Evolutionary conservation across 768 basidiomycete species (phyloP).

Genomic region (Trametes meyenii): DNA sequence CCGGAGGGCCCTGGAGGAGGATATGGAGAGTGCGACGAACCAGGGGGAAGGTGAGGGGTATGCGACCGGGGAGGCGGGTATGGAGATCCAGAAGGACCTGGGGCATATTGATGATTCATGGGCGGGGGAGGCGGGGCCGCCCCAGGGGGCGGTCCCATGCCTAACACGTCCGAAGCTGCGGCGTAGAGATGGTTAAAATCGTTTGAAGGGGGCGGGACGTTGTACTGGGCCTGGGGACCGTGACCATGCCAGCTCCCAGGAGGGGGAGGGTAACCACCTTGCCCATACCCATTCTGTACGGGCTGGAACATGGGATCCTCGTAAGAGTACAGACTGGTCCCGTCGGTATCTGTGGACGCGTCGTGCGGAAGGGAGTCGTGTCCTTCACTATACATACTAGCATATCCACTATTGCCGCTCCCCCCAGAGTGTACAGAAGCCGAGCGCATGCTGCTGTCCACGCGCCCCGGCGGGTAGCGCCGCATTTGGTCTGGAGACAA

Average conservation of each 20-base stretch:
- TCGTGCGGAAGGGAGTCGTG: slow-evolving; percentile 27
- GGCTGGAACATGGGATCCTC: slow-evolving; percentile 36
- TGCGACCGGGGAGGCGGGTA: slow-evolving; percentile 19
- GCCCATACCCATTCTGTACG: slow-evolving; percentile 14
- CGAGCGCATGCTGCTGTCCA: slow-evolving; percentile 21
- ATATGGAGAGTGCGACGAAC: slow-evolving; percentile 14
- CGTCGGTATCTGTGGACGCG: slow-evolving; percentile 39
- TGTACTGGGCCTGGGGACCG: slow-evolving; percentile 19
- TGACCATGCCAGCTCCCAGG: slow-evolving; percentile 20
- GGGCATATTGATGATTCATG: slow-evolving; percentile 22
- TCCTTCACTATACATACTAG: slow-evolving; percentile 33
- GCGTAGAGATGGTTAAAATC: slow-evolving; percentile 66
- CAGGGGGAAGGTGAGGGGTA: slow-evolving; percentile 16
- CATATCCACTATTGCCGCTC: slow-evolving; percentile 36
- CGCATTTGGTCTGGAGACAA: slow-evolving; percentile 24
- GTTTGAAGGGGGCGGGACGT: slow-evolving; percentile 14
- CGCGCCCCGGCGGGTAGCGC: slow-evolving; percentile 25
- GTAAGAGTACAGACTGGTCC: slow-evolving; percentile 40
- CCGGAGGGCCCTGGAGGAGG: slow-evolving; percentile 20
- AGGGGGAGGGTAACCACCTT: slow-evolving; percentile 14
- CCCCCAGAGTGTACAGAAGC: slow-evolving; percentile 38
- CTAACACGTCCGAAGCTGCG: slow-evolving; percentile 80
- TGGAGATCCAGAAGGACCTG: slow-evolving; percentile 11
- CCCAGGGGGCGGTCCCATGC: slow-evolving; percentile 68
- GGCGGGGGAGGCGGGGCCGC: slow-evolving; percentile 25